Percentiles rank a stretch among this genome's conserved stretches.
phyloP scores from a whole-genome alignment of 306 rosid genomes.

The Prunus mira region DNA sequence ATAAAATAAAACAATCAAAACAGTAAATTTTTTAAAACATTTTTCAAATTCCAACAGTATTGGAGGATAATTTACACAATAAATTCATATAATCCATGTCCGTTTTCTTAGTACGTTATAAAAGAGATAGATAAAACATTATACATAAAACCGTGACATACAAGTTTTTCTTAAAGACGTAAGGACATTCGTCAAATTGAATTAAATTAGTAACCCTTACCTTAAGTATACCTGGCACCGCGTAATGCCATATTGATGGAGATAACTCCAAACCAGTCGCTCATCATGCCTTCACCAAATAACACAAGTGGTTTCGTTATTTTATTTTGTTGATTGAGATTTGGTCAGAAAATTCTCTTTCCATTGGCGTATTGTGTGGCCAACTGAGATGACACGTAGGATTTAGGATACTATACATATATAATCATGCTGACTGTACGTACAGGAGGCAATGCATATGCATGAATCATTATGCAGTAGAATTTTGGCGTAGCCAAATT shows the following conservation, averaged over 20 bases:
- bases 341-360: neutral
- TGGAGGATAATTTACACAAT: too few relatives aligned
- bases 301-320: neutral
- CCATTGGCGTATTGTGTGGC: neutral
- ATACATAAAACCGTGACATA: too few relatives aligned
- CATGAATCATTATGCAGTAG: neutral
- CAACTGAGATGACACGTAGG: neutral
- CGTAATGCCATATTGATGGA: neutral
- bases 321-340: neutral
- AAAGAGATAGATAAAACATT: too few relatives aligned
- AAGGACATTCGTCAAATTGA: neutral
- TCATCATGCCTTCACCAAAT: neutral
- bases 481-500: neutral
- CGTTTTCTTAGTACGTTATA: too few relatives aligned
- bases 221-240: too few relatives aligned
- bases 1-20: too few relatives aligned
- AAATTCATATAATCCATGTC: too few relatives aligned
- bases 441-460: too few relatives aligned
- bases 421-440: neutral
- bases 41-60: too few relatives aligned
- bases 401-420: neutral
- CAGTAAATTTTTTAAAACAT: too few relatives aligned
- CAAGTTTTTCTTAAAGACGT: neutral
- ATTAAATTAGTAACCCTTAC: neutral
- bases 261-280: neutral